Base-by-base conservation (phyloP, 2,329 filamentous ascomycete species). In the Talaromyces sp. region DNA sequence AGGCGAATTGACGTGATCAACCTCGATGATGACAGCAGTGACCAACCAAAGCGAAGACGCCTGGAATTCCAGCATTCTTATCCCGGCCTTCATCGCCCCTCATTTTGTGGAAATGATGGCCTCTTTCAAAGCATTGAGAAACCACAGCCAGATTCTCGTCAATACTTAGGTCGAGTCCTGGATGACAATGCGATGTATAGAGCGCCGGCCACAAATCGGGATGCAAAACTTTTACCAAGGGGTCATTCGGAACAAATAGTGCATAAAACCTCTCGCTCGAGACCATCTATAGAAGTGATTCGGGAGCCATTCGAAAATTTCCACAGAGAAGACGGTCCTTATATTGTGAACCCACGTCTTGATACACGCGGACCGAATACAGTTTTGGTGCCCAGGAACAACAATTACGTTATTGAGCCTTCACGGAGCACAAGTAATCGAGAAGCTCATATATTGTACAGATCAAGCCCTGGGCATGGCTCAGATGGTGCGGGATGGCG, bases 41-140 rank as follows among this genome's bases (percentile, higher is more conserved):
- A 69, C 35, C 63, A 63, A 32, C 62, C 65, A 41, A 77, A 76
- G 63, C 69, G 71, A 62, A 71, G 72, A 60, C 70, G 73, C 24
- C 55, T 75, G 59, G 66, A 67, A 43, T 64, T 67, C 57, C 64
- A 70, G 41, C 64, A 68, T 32, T 61, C 63, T 58, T 51, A 61
- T 21, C 62, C 60, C 17, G 21, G 58, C 41, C 3, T 43, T 19
- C 55, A 29, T 31, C 50, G 55, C 21, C 32, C 54, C 19, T 35
- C 32, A 17, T 43, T 54, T 54, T 57, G 53, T 31, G 43, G 35
- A 43, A 55, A 57, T 50, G 55, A 63, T 27, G 61, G 65, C 1
- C 35, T 62, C 24, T 63, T 43, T 52, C 32, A 41, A n/a, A n/a
- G 46, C 3, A n/a, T 14, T 57, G 32, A 29, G 3, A 52, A 52